Evolutionary conservation across 768 basidiomycete genomes (phyloP), one percentile per base, ranked within the genome.

Genomic region (Boletales sp.): DNA sequence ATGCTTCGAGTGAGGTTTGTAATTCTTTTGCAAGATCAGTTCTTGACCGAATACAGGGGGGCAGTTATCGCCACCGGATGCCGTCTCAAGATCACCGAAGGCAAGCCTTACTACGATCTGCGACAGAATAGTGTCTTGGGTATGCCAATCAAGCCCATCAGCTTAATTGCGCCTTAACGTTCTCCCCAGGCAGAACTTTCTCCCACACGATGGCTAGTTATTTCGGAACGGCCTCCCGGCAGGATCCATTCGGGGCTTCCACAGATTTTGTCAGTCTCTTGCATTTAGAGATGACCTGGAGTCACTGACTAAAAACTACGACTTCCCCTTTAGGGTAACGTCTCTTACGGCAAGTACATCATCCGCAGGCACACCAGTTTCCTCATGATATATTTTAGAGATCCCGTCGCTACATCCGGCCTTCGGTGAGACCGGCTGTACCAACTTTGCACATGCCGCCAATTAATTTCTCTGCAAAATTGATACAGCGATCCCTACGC

Each of bases 241-340:
- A 65, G 38, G 68, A 60, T 10, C 68, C 74, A 4, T 71, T 79
- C 9, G 68, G 68, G 15, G 87, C 85, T 4, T 89, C 86, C 5
- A 88, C 88, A 9, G 88, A 90, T 66, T 89, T 90, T 64, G 88
- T 89, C 54, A 71, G 86, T 73, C 48, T 49, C 34, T 25, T 2
- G 25, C 7, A 7, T 28, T 28, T 6, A 28, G 5, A 28, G 25
- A 28, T 28, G 12, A 25, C 25, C 17, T 15, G n/a, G 8, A 6
- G 17, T 32, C 31, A 45, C 45, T 55, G 39, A 57, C 47, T n/a
- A 46, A 13, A 34, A 34, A 62, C 56, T 37, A 50, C 51, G 34
- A 53, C 34, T 53, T 50, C 41, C 57, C 25, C 30, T 50, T 46
- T 62, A 90, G 87, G 88, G 88, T 1, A 88, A 90, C 55, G 79